Conservation (phyloP, 331 rosid species). For the Quercus tomentella region DNA sequence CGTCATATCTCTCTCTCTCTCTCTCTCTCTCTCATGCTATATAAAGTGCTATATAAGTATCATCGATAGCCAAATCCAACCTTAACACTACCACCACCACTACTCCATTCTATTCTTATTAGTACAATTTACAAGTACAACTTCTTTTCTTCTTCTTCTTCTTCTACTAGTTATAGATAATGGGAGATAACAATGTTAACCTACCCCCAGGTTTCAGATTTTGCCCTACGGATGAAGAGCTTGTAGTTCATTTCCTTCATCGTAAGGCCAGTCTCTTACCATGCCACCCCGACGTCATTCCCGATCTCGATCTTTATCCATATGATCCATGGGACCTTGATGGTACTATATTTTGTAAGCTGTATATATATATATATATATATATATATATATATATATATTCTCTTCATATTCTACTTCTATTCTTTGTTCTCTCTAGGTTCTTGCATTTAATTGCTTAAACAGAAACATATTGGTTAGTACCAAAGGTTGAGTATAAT, state of each 20-base stretch:
- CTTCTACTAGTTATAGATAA: background rate
- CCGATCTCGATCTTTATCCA: constrained; percentile 82
- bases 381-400: background rate
- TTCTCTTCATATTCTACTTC: background rate
- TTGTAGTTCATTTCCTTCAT: constrained; percentile 75
- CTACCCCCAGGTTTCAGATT: constrained; percentile 93
- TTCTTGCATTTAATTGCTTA: background rate
- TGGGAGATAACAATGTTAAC: constrained; percentile 60
- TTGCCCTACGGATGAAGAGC: constrained; percentile 88
- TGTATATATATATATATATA: background rate
- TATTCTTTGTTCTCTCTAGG: background rate
- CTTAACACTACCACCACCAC: background rate
- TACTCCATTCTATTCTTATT: background rate
- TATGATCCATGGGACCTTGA: constrained; percentile 87
- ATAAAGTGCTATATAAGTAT: constrained; percentile 45
- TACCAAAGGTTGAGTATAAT: too few species aligned
- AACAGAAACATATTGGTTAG: too few species aligned
- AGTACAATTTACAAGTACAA: background rate
- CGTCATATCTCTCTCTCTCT: constrained; percentile 33
- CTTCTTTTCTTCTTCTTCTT: background rate
- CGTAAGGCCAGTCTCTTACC: constrained; percentile 82
- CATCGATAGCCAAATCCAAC: constrained; percentile 24
- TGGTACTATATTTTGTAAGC: constrained; percentile 33
- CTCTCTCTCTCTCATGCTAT: background rate
- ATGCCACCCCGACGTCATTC: constrained; percentile 91